Percentiles rank a stretch among this genome's conserved stretches.
phyloP scores from a whole-genome alignment of 306 rosid species.

The Acacia crassicarpa region DNA sequence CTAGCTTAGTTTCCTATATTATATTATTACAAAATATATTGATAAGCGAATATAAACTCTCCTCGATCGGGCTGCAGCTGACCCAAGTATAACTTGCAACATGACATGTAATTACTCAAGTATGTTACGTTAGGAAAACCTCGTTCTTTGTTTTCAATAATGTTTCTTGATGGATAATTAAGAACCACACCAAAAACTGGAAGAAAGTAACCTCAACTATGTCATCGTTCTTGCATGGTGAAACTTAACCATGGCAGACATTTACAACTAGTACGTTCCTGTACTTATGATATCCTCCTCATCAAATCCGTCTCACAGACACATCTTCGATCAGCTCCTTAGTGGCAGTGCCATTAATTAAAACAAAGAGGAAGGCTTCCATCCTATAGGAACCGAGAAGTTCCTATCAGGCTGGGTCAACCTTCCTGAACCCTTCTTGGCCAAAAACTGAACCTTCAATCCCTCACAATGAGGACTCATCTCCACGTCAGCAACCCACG shows the following conservation, averaged over 20 bases:
- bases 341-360: background rate
- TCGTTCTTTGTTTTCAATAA: background rate
- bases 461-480: conserved; percentile 50
- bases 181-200: background rate
- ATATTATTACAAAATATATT: background rate
- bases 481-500: conserved; percentile 38
- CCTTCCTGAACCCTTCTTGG: conserved; percentile 22
- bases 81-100: background rate
- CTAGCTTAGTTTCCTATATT: background rate
- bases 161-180: background rate
- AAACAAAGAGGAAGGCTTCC: conserved; percentile 44
- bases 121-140: background rate
- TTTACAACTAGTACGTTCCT: background rate
- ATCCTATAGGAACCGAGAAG: conserved; percentile 37
- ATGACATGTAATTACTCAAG: background rate
- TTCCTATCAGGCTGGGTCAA: conserved; percentile 31
- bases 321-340: background rate
- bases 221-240: background rate
- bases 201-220: background rate
- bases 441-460: conserved; percentile 30
- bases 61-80: background rate
- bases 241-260: background rate
- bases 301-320: too few species aligned
- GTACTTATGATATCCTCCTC: background rate
- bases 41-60: background rate